phyloP scores from a whole-genome alignment of 441 rosid species.

The Cnidoscolus chayamansa region DNA sequence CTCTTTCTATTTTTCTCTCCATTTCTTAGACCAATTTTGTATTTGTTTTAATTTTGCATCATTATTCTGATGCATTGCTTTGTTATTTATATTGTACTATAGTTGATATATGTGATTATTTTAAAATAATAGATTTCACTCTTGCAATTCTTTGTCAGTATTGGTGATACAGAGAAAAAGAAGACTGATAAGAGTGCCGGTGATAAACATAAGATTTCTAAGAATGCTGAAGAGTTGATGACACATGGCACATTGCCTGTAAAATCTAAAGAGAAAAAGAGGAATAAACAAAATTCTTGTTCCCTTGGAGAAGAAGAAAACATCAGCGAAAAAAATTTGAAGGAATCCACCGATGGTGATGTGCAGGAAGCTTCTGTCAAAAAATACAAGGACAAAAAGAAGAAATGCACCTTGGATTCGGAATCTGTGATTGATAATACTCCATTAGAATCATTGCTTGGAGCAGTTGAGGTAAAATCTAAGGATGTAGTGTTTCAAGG shows the following conservation, averaged over 20 bases:
- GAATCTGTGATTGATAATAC: slow-evolving; percentile 14
- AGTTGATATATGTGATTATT: neutral
- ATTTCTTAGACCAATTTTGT: too few species aligned
- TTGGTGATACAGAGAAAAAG: slow-evolving; percentile 28
- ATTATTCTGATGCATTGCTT: too few species aligned
- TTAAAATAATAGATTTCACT: neutral
- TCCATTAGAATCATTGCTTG: slow-evolving; percentile 10
- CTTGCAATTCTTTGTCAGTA: neutral
- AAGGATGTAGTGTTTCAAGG: slow-evolving; percentile 7
- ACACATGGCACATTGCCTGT: slow-evolving; percentile 10
- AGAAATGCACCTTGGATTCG: slow-evolving; percentile 28
- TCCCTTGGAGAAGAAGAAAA: slow-evolving; percentile 25
- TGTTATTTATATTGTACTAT: too few species aligned
- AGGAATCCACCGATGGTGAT: slow-evolving; percentile 22
- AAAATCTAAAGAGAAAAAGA: slow-evolving; percentile 35
- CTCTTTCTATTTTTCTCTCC: too few species aligned
- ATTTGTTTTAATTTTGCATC: too few species aligned
- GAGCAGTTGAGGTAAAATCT: slow-evolving; percentile 7
- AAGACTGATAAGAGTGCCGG: slow-evolving; percentile 22
- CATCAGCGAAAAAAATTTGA: slow-evolving; percentile 11
- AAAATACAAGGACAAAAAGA: slow-evolving; percentile 36
- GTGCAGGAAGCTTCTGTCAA: slow-evolving; percentile 16
- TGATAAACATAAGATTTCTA: slow-evolving; percentile 16
- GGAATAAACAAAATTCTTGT: slow-evolving; percentile 27
- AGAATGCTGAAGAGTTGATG: slow-evolving; percentile 9